phyloP scores from a whole-genome alignment of 2,329 filamentous ascomycete genomes.

The Colletotrichum costaricense region DNA sequence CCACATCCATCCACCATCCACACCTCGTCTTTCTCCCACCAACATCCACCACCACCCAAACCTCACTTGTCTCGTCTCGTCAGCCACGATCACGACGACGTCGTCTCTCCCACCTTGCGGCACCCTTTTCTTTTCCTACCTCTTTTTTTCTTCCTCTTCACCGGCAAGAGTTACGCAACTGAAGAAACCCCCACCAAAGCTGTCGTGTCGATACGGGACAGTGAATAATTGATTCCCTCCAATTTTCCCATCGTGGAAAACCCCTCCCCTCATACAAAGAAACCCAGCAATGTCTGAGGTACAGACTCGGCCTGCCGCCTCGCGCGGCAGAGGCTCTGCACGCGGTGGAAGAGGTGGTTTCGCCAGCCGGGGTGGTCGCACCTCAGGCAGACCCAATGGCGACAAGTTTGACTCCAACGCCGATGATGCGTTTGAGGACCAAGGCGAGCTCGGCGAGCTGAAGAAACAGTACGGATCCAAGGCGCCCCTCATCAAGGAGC shows the following conservation, averaged over 20 bases:
- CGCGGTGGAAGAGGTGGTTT: slow-evolving; percentile 86
- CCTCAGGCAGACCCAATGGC: slow-evolving; percentile 75
- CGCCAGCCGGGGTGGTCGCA: slow-evolving; percentile 77
- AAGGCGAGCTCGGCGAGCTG: slow-evolving; percentile 90
- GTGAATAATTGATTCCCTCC: slow-evolving; percentile 33
- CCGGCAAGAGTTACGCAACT: slow-evolving; percentile 41
- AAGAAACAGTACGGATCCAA: slow-evolving; percentile 89
- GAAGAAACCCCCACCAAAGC: slow-evolving; percentile 28
- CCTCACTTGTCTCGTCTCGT: slow-evolving; percentile 38
- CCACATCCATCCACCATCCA: slow-evolving; percentile 38
- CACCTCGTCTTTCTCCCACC: slow-evolving; percentile 36
- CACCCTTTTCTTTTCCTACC: slow-evolving; percentile 40
- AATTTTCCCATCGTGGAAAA: slow-evolving; percentile 34
- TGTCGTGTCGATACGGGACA: slow-evolving; percentile 36
- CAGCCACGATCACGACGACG: slow-evolving; percentile 36
- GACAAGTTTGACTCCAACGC: slow-evolving; percentile 69
- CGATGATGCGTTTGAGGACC: slow-evolving; percentile 75
- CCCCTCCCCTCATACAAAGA: slow-evolving; percentile 24
- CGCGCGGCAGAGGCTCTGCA: slow-evolving; percentile 90
- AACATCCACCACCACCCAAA: slow-evolving; percentile 36
- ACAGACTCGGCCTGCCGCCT: slow-evolving; percentile 83
- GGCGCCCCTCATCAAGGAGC: slow-evolving; percentile 85
- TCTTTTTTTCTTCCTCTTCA: slow-evolving; percentile 37
- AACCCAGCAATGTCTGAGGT: slow-evolving; percentile 84
- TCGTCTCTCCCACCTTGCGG: slow-evolving; percentile 32